These are phyloP conservation scores for Heliosperma pusillum DNA, from an alignment of 148 eudicot species.

Conservation along the genomic window DNA sequence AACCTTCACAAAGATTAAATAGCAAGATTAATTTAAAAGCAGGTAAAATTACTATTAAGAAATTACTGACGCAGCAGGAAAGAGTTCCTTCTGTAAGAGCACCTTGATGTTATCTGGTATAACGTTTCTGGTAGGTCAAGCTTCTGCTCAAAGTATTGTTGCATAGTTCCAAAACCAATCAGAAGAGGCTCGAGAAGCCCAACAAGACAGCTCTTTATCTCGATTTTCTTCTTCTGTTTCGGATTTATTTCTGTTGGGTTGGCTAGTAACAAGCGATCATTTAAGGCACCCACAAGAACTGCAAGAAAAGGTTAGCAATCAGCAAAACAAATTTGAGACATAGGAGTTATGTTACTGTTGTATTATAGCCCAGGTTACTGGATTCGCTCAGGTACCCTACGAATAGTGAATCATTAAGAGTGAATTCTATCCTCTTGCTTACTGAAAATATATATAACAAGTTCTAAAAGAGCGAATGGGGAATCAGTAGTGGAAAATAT, in stretches of 20 bases:
- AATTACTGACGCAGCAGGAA: background rate
- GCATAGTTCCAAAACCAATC: constrained; percentile 94
- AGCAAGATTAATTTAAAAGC: constrained; percentile 5
- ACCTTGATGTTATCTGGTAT: constrained; percentile 98
- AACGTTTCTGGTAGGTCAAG: constrained; percentile 87
- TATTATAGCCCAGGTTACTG: no score
- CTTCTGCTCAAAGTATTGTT: constrained; percentile 90
- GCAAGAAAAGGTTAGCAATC: constrained; percentile 25
- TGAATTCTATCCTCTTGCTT: no score
- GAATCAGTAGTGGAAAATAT: no score
- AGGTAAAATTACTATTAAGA: background rate
- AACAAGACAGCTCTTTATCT: constrained; percentile 87
- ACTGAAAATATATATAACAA: no score
- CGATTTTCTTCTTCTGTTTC: constrained; percentile 77
- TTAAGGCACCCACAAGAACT: constrained; percentile 91
- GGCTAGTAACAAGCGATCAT: constrained; percentile 86
- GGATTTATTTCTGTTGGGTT: constrained; percentile 88
- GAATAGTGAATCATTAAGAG: no score
- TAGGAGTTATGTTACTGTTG: background rate
- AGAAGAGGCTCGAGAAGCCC: constrained; percentile 99
- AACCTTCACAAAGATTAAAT: constrained; percentile 47
- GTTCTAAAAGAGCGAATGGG: no score
- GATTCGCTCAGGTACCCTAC: no score
- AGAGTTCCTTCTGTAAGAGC: constrained; percentile 14
- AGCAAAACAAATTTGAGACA: background rate